A percentile compares a stretch with the other conserved stretches of the same genome.
phyloP scores from a whole-genome alignment of 495 filamentous ascomycete species.

The Bacidia gigantensis region DNA sequence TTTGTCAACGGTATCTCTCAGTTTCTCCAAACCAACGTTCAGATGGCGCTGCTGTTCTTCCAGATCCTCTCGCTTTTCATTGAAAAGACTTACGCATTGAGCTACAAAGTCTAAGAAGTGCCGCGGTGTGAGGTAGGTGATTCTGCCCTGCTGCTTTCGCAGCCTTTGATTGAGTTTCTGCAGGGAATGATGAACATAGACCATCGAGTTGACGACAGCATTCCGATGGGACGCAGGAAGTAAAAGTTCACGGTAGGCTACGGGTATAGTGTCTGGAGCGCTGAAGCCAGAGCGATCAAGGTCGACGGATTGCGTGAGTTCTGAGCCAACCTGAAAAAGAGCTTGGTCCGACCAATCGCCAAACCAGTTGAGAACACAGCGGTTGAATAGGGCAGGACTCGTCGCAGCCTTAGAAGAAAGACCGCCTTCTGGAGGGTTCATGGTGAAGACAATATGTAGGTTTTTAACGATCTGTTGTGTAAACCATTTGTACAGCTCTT shows the following conservation, averaged over 20 bases:
- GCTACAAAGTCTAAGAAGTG: slow-evolving; percentile 98
- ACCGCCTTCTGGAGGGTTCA: slow-evolving; percentile 98
- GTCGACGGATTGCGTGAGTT: slow-evolving; percentile 90
- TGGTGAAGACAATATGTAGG: slow-evolving; percentile 96
- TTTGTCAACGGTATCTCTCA: slow-evolving; percentile 97
- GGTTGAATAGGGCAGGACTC: slow-evolving; percentile 93
- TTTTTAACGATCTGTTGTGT: slow-evolving; percentile 99
- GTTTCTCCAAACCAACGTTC: slow-evolving; percentile 93
- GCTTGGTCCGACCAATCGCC: slow-evolving; percentile 99
- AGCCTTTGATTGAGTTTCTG: slow-evolving; percentile 80
- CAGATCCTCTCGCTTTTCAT: slow-evolving; percentile 94
- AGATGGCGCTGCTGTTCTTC: slow-evolving; percentile 97
- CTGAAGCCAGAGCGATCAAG: slow-evolving; percentile 72
- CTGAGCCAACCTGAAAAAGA: slow-evolving; percentile 91
- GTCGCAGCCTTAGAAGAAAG: slow-evolving; percentile 92
- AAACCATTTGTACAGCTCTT: slow-evolving; percentile 99
- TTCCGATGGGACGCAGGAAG: slow-evolving; percentile 84
- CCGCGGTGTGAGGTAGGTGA: slow-evolving; percentile 84
- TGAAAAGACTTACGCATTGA: slow-evolving; percentile 93
- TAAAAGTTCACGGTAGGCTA: slow-evolving; percentile 72
- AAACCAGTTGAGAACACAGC: slow-evolving; percentile 99
- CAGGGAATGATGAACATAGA: slow-evolving; percentile 92
- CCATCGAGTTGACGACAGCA: slow-evolving; percentile 91
- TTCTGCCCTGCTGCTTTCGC: slow-evolving; percentile 76
- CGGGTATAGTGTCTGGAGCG: slow-evolving; percentile 82